Percentiles rank a stretch among this genome's conserved stretches.
These are phyloP conservation scores for Diplotaxis tenuifolia DNA, from an alignment of 345 rosid genomes.

Conservation along the genomic window DNA sequence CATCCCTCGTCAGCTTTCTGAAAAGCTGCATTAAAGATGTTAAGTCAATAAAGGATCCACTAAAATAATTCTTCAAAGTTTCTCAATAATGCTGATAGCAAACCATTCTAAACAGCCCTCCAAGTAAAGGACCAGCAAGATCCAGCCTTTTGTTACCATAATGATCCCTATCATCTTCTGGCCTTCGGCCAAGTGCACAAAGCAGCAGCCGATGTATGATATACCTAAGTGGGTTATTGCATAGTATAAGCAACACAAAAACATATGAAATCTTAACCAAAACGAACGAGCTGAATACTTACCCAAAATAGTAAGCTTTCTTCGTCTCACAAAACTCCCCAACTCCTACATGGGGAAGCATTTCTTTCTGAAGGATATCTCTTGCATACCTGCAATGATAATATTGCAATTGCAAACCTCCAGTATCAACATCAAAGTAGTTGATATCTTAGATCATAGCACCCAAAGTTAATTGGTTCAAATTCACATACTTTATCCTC, in stretches of 20 bases:
- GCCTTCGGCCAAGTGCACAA: constrained; percentile 91
- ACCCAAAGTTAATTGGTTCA: constrained; percentile 30
- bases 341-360: constrained; percentile 98
- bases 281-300: constrained; percentile 32
- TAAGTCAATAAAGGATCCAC: constrained; percentile 6
- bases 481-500: constrained; percentile 74
- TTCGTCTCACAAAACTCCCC: constrained; percentile 93
- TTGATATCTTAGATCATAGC: constrained; percentile 16
- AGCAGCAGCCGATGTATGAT: constrained; percentile 89
- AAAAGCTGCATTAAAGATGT: constrained; percentile 63
- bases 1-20: constrained; percentile 94
- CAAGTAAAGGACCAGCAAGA: constrained; percentile 98
- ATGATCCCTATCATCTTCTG: constrained; percentile 99
- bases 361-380: constrained; percentile 97
- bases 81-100: constrained; percentile 18
- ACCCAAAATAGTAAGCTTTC: constrained; percentile 99
- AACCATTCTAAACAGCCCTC: constrained; percentile 96
- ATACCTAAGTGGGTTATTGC: constrained; percentile 48
- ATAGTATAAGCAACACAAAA: constrained; percentile 18
- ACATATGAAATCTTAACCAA: neutral
- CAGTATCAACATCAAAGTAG: constrained; percentile 26
- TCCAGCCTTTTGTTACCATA: constrained; percentile 99
- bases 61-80: neutral
- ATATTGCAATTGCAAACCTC: constrained; percentile 33
- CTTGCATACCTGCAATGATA: constrained; percentile 73